Base-by-base conservation (phyloP, 2,329 filamentous ascomycete species). In the Aspergillus sp. region DNA sequence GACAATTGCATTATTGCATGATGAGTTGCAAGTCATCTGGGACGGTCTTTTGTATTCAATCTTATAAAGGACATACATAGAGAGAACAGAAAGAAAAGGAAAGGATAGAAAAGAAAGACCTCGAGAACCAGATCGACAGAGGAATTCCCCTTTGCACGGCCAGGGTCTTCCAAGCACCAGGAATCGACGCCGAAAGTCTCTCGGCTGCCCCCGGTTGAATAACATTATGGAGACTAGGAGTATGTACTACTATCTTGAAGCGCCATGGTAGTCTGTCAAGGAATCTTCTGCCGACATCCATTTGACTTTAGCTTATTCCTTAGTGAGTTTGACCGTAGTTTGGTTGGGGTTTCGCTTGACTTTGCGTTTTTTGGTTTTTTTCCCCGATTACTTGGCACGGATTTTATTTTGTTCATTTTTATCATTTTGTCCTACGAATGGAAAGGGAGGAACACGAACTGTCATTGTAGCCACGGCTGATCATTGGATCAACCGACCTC, bases 151-250 rank as follows among this genome's bases (percentile, higher is more conserved):
- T 45, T 38, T 41, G 22, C 42, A 32, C 58, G 51, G 58, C 59
- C 62, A 65, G 60, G 57, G 61, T 64, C 63, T 56, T 58, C 41
- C 55, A 46, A 60, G 45, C 50, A 41, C 54, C 56, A 64, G 60
- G 60, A 64, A 65, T 60, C 54, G 58, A 50, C 51, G 60, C 55
- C 59, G 59, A 60, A 57, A 60, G 49, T 54, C 49, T 61, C 57
- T 60, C 57, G 59, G 57, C 59, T 58, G 57, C 58, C 59, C 57
- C 59, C 55, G 54, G 57, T 58, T 56, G 22, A 22, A 22, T 22
- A 22, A 22, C 22, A 22, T 22, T 43, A 60, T 52, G 56, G 55
- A 53, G 54, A 53, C 53, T 57, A 58, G 54, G 56, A 60, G 56
- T 43, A 57, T 49, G 54, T n/a, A n/a, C n/a, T n/a, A 52, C 54